Evolutionary conservation across 768 basidiomycete species (phyloP).

Genomic region (Boletales sp.): DNA sequence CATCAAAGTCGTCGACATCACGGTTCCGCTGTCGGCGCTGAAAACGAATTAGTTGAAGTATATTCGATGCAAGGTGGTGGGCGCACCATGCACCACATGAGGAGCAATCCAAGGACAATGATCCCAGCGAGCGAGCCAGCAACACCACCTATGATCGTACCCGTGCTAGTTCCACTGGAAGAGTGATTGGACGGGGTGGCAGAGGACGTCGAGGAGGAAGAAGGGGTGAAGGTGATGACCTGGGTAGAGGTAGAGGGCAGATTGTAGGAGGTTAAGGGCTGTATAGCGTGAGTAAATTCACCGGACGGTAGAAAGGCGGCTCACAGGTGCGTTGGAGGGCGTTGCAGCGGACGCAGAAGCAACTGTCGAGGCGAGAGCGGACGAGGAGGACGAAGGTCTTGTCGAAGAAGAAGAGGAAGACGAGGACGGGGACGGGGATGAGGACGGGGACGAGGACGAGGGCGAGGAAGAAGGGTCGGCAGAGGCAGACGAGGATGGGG

Average conservation of each 20-base stretch:
- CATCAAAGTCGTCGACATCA: constrained; percentile 45
- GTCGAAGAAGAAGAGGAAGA: constrained; percentile 6
- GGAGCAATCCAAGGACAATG: constrained; percentile 35
- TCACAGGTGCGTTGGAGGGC: constrained; percentile 13
- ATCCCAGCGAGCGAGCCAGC: constrained; percentile 45
- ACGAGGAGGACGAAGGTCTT: not conserved
- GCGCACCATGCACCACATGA: constrained; percentile 48
- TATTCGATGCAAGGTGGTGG: not conserved
- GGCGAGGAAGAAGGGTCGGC: not conserved
- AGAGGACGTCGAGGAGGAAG: constrained; percentile 8
- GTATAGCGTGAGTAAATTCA: not conserved
- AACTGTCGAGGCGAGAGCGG: constrained; percentile 3
- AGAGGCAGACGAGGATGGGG: not conserved
- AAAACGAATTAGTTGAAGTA: not conserved
- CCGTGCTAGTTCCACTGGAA: constrained; percentile 31
- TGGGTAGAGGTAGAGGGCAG: not conserved
- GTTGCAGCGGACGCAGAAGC: constrained; percentile 5
- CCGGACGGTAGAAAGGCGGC: constrained; percentile 1
- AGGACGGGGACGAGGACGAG: constrained; percentile 10
- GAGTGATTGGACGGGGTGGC: constrained; percentile 32
- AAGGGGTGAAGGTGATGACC: not conserved
- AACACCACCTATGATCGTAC: constrained; percentile 38
- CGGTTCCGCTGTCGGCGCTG: constrained; percentile 43
- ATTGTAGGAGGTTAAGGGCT: constrained; percentile 1
- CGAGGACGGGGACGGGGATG: constrained; percentile 9